A percentile compares a stretch with the other conserved stretches of the same genome.
Conservation (phyloP, 208 protist species). For the Jaenimonas drosophilae region DNA sequence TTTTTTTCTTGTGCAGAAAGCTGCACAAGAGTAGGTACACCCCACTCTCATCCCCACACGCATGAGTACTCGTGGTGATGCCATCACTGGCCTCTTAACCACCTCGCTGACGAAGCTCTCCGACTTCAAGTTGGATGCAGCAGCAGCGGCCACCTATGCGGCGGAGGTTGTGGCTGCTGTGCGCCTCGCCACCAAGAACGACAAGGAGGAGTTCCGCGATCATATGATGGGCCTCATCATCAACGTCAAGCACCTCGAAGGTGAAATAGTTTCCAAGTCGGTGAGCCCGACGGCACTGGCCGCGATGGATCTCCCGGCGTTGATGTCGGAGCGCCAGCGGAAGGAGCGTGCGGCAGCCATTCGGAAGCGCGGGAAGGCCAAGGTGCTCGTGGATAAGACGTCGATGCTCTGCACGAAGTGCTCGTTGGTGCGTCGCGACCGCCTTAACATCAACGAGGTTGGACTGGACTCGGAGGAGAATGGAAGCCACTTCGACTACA, state of each 20-base stretch:
- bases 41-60: too few species aligned
- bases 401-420: slow-evolving; percentile 80
- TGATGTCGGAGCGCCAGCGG: slow-evolving; percentile 55
- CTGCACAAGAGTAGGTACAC: too few species aligned
- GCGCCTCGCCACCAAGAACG: slow-evolving; percentile 8
- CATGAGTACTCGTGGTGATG: too few species aligned
- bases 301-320: slow-evolving; percentile 58
- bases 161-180: slow-evolving; percentile 26
- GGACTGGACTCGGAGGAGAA: slow-evolving; percentile 83
- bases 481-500: slow-evolving; percentile 87
- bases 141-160: slow-evolving; percentile 26
- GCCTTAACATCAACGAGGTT: slow-evolving; percentile 82
- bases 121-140: slow-evolving; percentile 36
- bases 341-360: slow-evolving; percentile 22
- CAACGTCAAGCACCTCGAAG: slow-evolving; percentile 68
- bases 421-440: slow-evolving; percentile 64
- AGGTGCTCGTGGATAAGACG: slow-evolving; percentile 63
- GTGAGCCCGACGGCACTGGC: slow-evolving; percentile 37
- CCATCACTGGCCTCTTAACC: too few species aligned
- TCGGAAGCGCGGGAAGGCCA: slow-evolving; percentile 72
- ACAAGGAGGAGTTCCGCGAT: slow-evolving; percentile 62
- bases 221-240: slow-evolving; percentile 58
- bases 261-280: slow-evolving; percentile 18
- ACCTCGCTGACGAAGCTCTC: slow-evolving; percentile 23
- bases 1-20: too few species aligned